phyloP scores from a whole-genome alignment of 1,284 basidiomycete genomes.

The Cerrena zonata region DNA sequence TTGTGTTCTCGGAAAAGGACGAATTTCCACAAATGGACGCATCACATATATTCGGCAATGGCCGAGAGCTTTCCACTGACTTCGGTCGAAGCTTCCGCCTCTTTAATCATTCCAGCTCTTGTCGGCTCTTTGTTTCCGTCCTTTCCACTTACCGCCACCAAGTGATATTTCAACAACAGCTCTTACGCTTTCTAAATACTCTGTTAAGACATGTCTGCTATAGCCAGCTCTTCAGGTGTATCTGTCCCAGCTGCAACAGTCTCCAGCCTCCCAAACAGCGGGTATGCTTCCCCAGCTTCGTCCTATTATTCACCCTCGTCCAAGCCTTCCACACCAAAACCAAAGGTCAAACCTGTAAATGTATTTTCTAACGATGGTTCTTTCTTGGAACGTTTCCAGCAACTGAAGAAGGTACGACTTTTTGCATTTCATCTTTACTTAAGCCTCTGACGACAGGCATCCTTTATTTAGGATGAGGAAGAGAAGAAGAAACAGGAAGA shows the following conservation, averaged over 20 bases:
- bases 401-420: constrained; percentile 40
- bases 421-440: not conserved
- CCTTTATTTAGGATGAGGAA: constrained; percentile 45
- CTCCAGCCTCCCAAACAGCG: not conserved
- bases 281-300: constrained; percentile 9
- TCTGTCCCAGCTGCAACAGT: no score
- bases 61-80: not conserved
- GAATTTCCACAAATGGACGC: not conserved
- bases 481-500: constrained; percentile 52
- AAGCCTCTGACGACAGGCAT: not conserved
- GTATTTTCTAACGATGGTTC: constrained; percentile 57
- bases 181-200: not conserved
- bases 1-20: not conserved
- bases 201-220: not conserved
- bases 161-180: not conserved
- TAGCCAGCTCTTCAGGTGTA: constrained; percentile 4
- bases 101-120: not conserved
- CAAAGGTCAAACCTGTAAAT: constrained; percentile 41
- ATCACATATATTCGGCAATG: not conserved
- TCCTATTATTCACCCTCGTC: constrained; percentile 19
- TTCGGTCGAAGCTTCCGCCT: not conserved
- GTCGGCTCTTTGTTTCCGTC: not conserved
- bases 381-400: constrained; percentile 53
- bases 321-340: constrained; percentile 19
- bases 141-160: not conserved